Evolutionary conservation across 2,329 filamentous ascomycete genomes (phyloP).

Genomic region (Colletotrichum sp.): DNA sequence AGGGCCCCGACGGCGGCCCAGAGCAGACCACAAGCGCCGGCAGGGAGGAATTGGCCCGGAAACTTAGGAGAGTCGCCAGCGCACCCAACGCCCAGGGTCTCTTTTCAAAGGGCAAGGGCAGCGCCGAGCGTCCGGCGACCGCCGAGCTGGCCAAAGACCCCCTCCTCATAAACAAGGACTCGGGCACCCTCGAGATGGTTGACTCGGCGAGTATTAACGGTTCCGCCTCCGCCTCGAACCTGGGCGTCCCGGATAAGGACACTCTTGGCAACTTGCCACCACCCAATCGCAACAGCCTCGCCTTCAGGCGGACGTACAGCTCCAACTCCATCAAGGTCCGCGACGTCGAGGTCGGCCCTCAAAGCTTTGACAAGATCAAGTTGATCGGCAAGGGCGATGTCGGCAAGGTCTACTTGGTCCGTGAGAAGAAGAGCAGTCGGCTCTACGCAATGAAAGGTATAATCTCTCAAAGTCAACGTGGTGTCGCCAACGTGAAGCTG

Average conservation of each 20-base stretch:
- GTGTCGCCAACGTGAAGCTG: slow-evolving; percentile 30
- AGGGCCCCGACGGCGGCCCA: slow-evolving; percentile 68
- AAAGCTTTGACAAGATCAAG: slow-evolving; percentile 99
- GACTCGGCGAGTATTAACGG: slow-evolving; percentile 45
- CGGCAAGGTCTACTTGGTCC: slow-evolving; percentile 95
- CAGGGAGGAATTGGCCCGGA: slow-evolving; percentile 93
- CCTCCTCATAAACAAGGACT: slow-evolving; percentile 62
- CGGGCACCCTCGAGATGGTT: slow-evolving; percentile 50
- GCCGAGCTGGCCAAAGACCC: slow-evolving; percentile 88
- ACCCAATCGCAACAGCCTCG: slow-evolving; percentile 70
- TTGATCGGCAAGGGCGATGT: slow-evolving; percentile 99
- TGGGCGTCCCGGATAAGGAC: slow-evolving; percentile 50
- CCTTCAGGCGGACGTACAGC: slow-evolving; percentile 95
- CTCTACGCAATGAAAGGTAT: slow-evolving; percentile 98
- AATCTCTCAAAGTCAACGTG: slow-evolving; percentile 25
- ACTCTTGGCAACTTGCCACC: slow-evolving; percentile 66
- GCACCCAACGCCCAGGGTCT: slow-evolving; percentile 96
- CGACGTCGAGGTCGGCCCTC: slow-evolving; percentile 92
- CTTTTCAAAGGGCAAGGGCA: slow-evolving; percentile 67
- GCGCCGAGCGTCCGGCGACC: slow-evolving; percentile 76
- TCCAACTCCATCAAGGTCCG: slow-evolving; percentile 99
- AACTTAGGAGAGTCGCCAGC: slow-evolving; percentile 91
- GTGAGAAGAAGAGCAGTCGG: slow-evolving; percentile 95
- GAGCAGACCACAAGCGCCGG: slow-evolving; percentile 76
- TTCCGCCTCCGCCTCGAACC: slow-evolving; percentile 27